Evolutionary conservation across 306 rosid species (phyloP), one percentile per base, ranked within the genome.

Genomic region (Prunus salicina): DNA sequence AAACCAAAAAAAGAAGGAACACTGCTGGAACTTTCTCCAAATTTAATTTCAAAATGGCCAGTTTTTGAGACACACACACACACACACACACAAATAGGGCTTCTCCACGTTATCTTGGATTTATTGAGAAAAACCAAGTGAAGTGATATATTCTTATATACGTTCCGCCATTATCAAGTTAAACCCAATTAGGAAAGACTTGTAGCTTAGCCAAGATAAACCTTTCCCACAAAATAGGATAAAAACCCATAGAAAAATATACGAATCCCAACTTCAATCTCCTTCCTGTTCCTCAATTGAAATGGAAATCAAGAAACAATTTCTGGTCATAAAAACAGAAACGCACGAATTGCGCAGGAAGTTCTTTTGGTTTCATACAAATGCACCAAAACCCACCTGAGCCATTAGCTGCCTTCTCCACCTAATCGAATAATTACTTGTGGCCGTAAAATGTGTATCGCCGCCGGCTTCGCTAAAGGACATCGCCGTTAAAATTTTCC

Each of bases 401-500:
- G 84, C 69, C 77, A 89, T 77, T 51, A 95, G 92, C 69, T 90
- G 80, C 69, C 98, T 83, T 25, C 86, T 87, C 93, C 78, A 87
- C 47, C 78, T 73, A 76, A 78, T 49, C 2, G 96, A 86, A 64
- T 66, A 60, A 82, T 86, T 88, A 66, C 78, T 58, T 70, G 38
- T n/a, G 8, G 62, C 63, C 2, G 74, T 61, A 70, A 71, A 47
- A 62, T 51, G 75, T 72, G 15, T 22, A 64, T 69, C 82, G n/a
- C 56, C 84, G n/a, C n/a, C n/a, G n/a, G n/a, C n/a, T 71, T 91
- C 97, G 6, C 73, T 41, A 84, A 92, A 95, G 67, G 98, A 95
- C 96, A 92, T 95, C 58, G 86, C 57, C 2, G 96, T 90, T 66
- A 92, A 90, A 72, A 95, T 90, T 90, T 92, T 95, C 72, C 99